Evolutionary conservation across 345 rosid genomes (phyloP).

Genomic region (Excoecaria cochinchinensis): DNA sequence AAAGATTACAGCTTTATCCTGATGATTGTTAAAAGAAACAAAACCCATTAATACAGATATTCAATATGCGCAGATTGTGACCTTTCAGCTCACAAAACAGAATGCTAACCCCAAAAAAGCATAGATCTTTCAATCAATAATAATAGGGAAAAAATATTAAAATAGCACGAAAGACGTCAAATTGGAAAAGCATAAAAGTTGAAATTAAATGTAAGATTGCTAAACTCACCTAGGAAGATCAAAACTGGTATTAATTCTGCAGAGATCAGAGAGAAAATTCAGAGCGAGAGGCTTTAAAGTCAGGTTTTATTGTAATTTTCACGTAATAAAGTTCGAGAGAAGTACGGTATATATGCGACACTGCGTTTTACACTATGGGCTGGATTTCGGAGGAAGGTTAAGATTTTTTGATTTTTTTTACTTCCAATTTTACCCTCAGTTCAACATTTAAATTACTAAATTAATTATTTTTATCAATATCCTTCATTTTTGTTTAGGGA

Average conservation of each 20-base stretch:
- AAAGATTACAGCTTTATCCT: neutral
- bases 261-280: neutral
- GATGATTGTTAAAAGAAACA: neutral
- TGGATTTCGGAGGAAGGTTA: no score
- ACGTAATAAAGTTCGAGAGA: no score
- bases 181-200: neutral
- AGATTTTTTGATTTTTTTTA: no score
- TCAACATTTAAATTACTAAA: no score
- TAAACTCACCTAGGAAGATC: neutral
- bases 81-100: neutral
- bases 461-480: no score
- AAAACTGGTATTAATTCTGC: neutral
- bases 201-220: neutral
- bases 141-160: neutral
- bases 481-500: no score
- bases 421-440: no score
- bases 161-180: neutral
- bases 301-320: neutral
- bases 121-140: neutral
- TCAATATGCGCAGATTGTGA: neutral
- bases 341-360: neutral
- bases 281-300: neutral
- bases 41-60: neutral
- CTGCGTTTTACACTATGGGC: no score
- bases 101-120: neutral